These are phyloP conservation scores for Fomitopsis pulvina DNA, from an alignment of 768 basidiomycete genomes.

Conservation along the genomic window DNA sequence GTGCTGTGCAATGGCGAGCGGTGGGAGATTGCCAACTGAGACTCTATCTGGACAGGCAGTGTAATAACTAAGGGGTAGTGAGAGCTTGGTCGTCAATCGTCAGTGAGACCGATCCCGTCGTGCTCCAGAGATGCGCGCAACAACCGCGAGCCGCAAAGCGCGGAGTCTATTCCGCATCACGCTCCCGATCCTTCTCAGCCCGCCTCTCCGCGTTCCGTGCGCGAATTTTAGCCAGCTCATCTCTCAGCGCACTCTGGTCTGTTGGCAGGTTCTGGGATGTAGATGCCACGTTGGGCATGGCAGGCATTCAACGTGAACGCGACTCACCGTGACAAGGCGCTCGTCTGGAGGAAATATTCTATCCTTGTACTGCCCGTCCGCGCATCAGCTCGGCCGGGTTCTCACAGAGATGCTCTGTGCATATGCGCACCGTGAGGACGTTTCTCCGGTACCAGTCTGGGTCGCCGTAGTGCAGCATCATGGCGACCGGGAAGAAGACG, in stretches of 20 bases:
- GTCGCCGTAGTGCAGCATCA: conserved; percentile 82
- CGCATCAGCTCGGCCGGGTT: background rate
- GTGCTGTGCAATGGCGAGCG: conserved; percentile 13
- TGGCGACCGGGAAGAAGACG: conserved; percentile 76
- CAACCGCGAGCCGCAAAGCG: too few relatives aligned
- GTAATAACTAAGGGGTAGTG: too few relatives aligned
- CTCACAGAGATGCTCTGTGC: background rate
- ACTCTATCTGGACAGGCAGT: too few relatives aligned
- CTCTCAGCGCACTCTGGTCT: conserved; percentile 56
- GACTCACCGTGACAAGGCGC: conserved; percentile 43
- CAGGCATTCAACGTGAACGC: background rate
- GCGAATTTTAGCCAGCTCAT: conserved; percentile 68
- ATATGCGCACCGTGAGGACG: conserved; percentile 60
- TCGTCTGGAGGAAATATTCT: conserved; percentile 62
- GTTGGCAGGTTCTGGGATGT: conserved; percentile 49
- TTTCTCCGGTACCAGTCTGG: conserved; percentile 78
- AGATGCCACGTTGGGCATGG: background rate
- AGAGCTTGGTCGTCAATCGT: too few relatives aligned
- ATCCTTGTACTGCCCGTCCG: conserved; percentile 52
- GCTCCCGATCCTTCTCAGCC: conserved; percentile 36
- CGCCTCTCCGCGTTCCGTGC: conserved; percentile 45
- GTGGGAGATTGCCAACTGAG: background rate
- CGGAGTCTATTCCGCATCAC: too few relatives aligned
- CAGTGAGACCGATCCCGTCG: too few relatives aligned
- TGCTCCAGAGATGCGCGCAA: too few relatives aligned